Base-by-base conservation (phyloP, 108 stramenopile genomes). In the Discostella pseudostelligera region DNA sequence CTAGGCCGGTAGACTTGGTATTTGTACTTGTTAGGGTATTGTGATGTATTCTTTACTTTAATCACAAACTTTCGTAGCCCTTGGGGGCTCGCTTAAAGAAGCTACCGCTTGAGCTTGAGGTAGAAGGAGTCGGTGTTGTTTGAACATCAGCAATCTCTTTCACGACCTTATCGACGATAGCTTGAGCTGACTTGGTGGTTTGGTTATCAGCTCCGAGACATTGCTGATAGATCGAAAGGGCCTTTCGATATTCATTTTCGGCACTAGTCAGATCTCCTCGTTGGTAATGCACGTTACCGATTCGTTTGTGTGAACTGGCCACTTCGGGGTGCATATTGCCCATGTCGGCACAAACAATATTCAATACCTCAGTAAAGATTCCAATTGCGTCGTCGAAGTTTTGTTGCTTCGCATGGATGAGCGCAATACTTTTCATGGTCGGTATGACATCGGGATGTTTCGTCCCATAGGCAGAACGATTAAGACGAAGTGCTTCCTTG, bases 231-330 rank as follows among this genome's bases (percentile, higher is more conserved):
- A 89, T 89, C 36, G 62, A 81, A 26, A 89, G 62, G 17, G 88
- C 88, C 64, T 87, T 83, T n/a, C 84, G 69, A 59, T 89, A 89
- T 60, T 87, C 81, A 24, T 78, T 70, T 55, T 87, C 84, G 8
- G 88, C 88, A 67, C 83, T 83, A 3, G 70, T 78, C 39, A 89
- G 66, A 29, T 89, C 86, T 9, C 88, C 88, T 20, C 86, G 67
- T 59, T 89, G 84, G 83, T 87, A 89, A 63, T 89, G 88, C n/a
- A 89, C 84, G 59, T 89, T 89, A n/a, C 88, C 88, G 44, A 89
- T 71, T 22, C 79, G 62, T 54, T 89, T 89, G 83, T 89, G 86
- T 4, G 88, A 84, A 67, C 79, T 77, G 10, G 88, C 88, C 6
- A 87, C 86, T 69, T 89, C 88, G n/a, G 85, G 84, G 29, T 87